These are phyloP conservation scores for Isatis tinctoria DNA, from an alignment of 345 rosid genomes.

Conservation along the genomic window DNA sequence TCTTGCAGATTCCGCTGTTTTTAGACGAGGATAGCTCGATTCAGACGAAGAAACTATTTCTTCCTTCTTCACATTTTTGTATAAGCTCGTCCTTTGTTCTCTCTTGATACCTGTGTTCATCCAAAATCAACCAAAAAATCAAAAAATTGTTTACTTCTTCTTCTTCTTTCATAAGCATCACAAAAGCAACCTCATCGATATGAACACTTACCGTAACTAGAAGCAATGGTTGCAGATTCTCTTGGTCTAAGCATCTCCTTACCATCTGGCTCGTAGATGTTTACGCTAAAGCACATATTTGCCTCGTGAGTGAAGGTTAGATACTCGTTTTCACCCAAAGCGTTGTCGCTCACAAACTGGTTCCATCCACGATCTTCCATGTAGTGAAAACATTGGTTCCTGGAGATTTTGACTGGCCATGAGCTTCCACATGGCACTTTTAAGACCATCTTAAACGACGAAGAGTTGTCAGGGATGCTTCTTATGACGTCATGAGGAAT, in stretches of 20 bases:
- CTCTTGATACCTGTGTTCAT: slow-evolving; percentile 1
- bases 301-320: slow-evolving; percentile 19
- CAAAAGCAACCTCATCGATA: background rate
- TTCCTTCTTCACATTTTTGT: slow-evolving; percentile 11
- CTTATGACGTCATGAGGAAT: slow-evolving; percentile 14
- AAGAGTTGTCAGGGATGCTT: background rate
- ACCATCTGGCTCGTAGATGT: slow-evolving; percentile 10
- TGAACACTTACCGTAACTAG: slow-evolving; percentile 7
- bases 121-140: background rate
- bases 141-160: background rate
- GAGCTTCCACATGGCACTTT: slow-evolving; percentile 24
- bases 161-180: background rate
- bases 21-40: background rate
- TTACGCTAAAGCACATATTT: background rate
- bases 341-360: slow-evolving; percentile 14
- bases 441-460: background rate
- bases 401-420: slow-evolving; percentile 21
- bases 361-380: slow-evolving; percentile 29
- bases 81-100: background rate
- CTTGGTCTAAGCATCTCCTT: slow-evolving; percentile 7
- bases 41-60: slow-evolving; percentile 9
- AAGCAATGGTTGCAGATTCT: background rate
- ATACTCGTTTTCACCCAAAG: slow-evolving; percentile 16
- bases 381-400: background rate
- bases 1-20: background rate